phyloP scores from a whole-genome alignment of 108 stramenopile species.

The Chaetoceros muelleri region DNA sequence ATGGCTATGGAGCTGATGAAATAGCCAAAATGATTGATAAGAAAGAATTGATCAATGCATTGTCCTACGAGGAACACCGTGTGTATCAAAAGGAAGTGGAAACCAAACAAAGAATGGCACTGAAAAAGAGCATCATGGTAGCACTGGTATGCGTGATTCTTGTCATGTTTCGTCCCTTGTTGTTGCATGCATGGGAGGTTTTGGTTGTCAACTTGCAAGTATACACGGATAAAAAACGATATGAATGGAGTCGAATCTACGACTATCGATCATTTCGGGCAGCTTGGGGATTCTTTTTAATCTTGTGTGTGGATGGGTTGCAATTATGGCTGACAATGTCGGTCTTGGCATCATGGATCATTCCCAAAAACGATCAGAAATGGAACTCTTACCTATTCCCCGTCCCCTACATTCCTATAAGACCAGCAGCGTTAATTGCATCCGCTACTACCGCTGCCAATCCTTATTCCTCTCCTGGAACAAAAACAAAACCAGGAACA shows the following conservation, averaged over 20 bases:
- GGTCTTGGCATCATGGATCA: slow-evolving; percentile 62
- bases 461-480: slow-evolving; percentile 58
- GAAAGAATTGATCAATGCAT: slow-evolving; percentile 70
- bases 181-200: slow-evolving; percentile 46
- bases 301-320: slow-evolving; percentile 48
- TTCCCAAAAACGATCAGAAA: slow-evolving; percentile 42
- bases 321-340: slow-evolving; percentile 66
- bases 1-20: slow-evolving; percentile 74
- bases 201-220: slow-evolving; percentile 70
- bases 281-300: slow-evolving; percentile 45
- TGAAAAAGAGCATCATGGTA: slow-evolving; percentile 31
- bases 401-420: slow-evolving; percentile 47
- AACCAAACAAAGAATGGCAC: slow-evolving; percentile 32
- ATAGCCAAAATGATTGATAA: slow-evolving; percentile 77
- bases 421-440: slow-evolving; percentile 65
- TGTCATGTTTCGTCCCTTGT: slow-evolving; percentile 59
- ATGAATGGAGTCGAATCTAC: slow-evolving; percentile 47
- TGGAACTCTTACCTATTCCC: slow-evolving; percentile 88
- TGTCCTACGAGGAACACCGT: slow-evolving; percentile 77
- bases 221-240: slow-evolving; percentile 58
- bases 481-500: slow-evolving; percentile 56
- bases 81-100: slow-evolving; percentile 32
- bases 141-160: slow-evolving; percentile 39
- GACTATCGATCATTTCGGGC: slow-evolving; percentile 46
- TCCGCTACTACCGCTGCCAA: slow-evolving; percentile 32